These are phyloP conservation scores for Xylaria arbuscula DNA, from an alignment of 2,329 filamentous ascomycete species.

Conservation along the genomic window DNA sequence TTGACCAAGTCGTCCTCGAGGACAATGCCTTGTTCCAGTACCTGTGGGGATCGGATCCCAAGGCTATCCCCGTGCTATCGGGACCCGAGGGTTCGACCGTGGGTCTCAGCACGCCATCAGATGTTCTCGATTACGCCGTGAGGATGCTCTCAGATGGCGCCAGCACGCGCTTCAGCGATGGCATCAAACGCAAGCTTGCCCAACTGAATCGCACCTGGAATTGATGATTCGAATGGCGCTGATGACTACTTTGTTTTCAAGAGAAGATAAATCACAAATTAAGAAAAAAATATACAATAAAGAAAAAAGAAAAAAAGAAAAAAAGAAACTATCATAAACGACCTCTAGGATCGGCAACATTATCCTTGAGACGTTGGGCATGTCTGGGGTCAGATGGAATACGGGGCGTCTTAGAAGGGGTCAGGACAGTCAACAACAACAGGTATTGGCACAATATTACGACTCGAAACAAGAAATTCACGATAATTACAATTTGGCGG, in stretches of 20 bases:
- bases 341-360: too few species aligned
- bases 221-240: neutral
- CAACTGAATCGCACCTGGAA: constrained; percentile 55
- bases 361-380: too few species aligned
- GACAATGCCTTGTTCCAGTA: constrained; percentile 53
- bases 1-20: constrained; percentile 57
- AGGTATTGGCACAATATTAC: neutral
- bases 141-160: constrained; percentile 54
- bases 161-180: constrained; percentile 58
- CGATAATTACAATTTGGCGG: neutral
- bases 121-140: constrained; percentile 56
- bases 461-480: neutral
- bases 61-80: constrained; percentile 54
- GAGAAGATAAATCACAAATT: too few species aligned
- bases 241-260: neutral
- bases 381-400: neutral
- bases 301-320: too few species aligned
- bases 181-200: constrained; percentile 58
- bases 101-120: constrained; percentile 53
- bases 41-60: constrained; percentile 54
- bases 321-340: too few species aligned
- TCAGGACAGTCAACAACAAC: neutral
- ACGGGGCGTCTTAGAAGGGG: neutral
- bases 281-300: too few species aligned
- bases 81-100: constrained; percentile 50